A percentile compares a stretch with the other conserved stretches of the same genome.
Conservation (phyloP, 2,329 filamentous ascomycete species). For the Colletotrichum orchidophilum region DNA sequence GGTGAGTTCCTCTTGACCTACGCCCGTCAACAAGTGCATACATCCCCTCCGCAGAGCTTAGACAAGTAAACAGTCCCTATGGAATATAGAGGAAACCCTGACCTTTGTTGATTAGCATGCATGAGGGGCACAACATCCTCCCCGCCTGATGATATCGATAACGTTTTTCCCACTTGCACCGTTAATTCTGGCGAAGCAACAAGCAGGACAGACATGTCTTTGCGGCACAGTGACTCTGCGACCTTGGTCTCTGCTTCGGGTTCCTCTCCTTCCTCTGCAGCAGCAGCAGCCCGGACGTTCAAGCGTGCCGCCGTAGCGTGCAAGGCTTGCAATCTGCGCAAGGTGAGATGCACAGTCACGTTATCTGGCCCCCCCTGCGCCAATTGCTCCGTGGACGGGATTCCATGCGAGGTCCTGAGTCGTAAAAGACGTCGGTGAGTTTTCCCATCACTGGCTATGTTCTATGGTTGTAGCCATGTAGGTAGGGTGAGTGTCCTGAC, state of each 20-base stretch:
- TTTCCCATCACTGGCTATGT: not conserved
- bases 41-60: not conserved
- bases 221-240: not conserved
- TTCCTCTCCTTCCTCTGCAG: not conserved
- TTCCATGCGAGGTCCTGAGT: slow-evolving; percentile 33
- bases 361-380: slow-evolving; percentile 36
- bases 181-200: not conserved
- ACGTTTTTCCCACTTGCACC: not conserved
- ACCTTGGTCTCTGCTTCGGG: not conserved
- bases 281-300: slow-evolving; percentile 3
- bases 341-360: slow-evolving; percentile 38
- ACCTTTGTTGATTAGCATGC: not conserved
- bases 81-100: not conserved
- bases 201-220: slow-evolving; percentile 7
- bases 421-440: slow-evolving; percentile 26
- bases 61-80: not conserved
- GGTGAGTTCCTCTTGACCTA: not conserved
- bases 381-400: slow-evolving; percentile 37
- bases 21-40: not conserved
- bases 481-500: not conserved
- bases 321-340: slow-evolving; percentile 36
- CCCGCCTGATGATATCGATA: not conserved
- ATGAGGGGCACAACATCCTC: not conserved
- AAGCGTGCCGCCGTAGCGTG: slow-evolving; percentile 34
- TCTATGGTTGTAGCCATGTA: not conserved